A percentile compares a stretch with the other conserved stretches of the same genome.
These are phyloP conservation scores for Trichophaea hybrida DNA, from an alignment of 2,329 filamentous ascomycete species.

Conservation along the genomic window DNA sequence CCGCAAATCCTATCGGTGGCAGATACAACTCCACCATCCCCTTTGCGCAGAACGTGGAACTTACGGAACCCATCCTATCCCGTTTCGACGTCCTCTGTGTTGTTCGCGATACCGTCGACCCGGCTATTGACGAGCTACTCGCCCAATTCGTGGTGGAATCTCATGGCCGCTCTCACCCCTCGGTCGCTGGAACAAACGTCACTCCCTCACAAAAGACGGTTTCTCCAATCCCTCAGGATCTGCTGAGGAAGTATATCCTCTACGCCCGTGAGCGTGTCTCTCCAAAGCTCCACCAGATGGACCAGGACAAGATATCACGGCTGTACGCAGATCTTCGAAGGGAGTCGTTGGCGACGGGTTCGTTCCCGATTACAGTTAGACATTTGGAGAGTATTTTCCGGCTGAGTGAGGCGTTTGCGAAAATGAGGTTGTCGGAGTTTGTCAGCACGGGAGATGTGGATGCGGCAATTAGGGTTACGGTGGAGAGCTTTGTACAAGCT, in stretches of 20 bases:
- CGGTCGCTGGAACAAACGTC: conserved; percentile 29
- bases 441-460: conserved; percentile 84
- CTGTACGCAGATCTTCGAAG: conserved; percentile 93
- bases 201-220: conserved; percentile 9
- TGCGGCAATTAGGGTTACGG: conserved; percentile 88
- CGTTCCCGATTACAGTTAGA: conserved; percentile 96
- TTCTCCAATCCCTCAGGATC: conserved; percentile 59
- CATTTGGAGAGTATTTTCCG: conserved; percentile 97
- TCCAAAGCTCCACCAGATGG: conserved; percentile 92
- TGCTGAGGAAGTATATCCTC: conserved; percentile 90
- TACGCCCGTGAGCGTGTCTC: conserved; percentile 80
- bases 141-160: conserved; percentile 91
- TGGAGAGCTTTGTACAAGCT: conserved; percentile 88
- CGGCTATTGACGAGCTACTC: conserved; percentile 77
- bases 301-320: conserved; percentile 89
- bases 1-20: conserved; percentile 89
- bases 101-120: conserved; percentile 88
- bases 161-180: conserved; percentile 77
- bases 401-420: conserved; percentile 84
- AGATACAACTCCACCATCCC: conserved; percentile 94
- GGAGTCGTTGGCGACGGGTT: conserved; percentile 82
- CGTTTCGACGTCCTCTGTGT: conserved; percentile 97
- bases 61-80: conserved; percentile 92
- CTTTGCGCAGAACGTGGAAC: conserved; percentile 88
- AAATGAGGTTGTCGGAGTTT: conserved; percentile 96